Percentiles rank a stretch among this genome's conserved stretches.
These are phyloP conservation scores for Phytophthora crassamura DNA, from an alignment of 352 stramenopile species.

Conservation along the genomic window DNA sequence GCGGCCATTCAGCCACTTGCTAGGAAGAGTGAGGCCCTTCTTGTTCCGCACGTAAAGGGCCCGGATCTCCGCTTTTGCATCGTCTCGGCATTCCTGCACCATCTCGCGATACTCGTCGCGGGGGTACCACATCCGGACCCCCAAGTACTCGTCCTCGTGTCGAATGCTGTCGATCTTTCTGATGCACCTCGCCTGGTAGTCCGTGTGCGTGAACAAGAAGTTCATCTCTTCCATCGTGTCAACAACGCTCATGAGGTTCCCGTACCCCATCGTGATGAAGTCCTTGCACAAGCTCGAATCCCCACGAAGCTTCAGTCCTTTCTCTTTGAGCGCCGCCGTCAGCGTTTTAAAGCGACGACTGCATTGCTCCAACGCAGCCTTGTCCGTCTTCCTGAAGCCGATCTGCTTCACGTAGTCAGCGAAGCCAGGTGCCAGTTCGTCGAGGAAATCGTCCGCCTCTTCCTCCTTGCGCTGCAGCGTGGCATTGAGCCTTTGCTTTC, in stretches of 20 bases:
- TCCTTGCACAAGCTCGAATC: constrained; percentile 19
- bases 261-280: neutral
- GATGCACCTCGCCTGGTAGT: constrained; percentile 8
- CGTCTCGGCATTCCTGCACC: constrained; percentile 26
- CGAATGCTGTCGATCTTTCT: constrained; percentile 10
- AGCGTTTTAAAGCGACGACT: constrained; percentile 8
- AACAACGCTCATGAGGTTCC: constrained; percentile 7
- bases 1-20: constrained; percentile 24
- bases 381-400: constrained; percentile 5
- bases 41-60: constrained; percentile 15
- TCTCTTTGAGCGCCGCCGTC: neutral
- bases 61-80: constrained; percentile 22
- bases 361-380: constrained; percentile 5
- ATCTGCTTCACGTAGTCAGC: constrained; percentile 1
- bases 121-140: constrained; percentile 17
- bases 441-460: constrained; percentile 11
- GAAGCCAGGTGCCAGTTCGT: constrained; percentile 14
- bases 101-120: constrained; percentile 16
- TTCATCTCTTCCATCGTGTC: constrained; percentile 37
- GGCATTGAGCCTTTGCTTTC: constrained; percentile 8
- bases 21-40: constrained; percentile 18
- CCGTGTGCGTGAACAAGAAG: constrained; percentile 32
- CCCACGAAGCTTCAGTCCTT: constrained; percentile 14
- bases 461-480: constrained; percentile 19
- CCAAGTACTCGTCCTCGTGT: neutral